These are phyloP conservation scores for Porphyra umbilicalis DNA, from an alignment of 31 red algal species.

Conservation along the genomic window DNA sequence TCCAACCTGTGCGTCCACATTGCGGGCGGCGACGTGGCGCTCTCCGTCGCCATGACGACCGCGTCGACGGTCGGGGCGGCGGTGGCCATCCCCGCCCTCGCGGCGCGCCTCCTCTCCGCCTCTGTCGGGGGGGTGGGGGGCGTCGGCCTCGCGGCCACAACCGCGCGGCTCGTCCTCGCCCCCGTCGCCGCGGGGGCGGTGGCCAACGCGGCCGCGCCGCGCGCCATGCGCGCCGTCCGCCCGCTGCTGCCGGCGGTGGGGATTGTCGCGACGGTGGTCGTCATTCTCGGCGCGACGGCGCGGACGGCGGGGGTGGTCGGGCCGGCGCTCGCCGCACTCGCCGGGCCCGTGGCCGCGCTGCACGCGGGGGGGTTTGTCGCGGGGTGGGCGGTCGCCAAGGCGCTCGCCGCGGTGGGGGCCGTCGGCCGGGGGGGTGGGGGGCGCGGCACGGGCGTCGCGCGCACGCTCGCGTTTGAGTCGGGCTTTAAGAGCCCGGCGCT, in stretches of 20 bases:
- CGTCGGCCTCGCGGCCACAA: conserved; percentile 35
- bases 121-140: conserved; percentile 39
- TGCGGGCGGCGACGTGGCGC: conserved; percentile 68
- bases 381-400: conserved; percentile 19
- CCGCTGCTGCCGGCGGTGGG: conserved; percentile 42
- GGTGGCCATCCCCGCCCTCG: conserved; percentile 47
- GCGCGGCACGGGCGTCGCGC: conserved; percentile 19
- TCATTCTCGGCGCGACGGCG: conserved; percentile 47
- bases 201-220: conserved; percentile 9
- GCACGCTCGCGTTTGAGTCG: conserved; percentile 62
- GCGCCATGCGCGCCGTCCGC: conserved; percentile 10
- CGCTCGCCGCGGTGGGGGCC: background rate
- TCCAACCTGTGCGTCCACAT: conserved; percentile 86
- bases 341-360: conserved; percentile 37
- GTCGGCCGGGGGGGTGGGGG: background rate
- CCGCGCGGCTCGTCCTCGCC: conserved; percentile 41
- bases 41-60: conserved; percentile 89
- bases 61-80: conserved; percentile 50
- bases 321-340: conserved; percentile 2
- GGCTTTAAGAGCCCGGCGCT: conserved; percentile 74
- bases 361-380: conserved; percentile 34
- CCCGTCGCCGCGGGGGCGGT: conserved; percentile 58
- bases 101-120: conserved; percentile 48
- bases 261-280: conserved; percentile 32
- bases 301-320: conserved; percentile 11